Evolutionary conservation across 768 basidiomycete genomes (phyloP).

Genomic region (Myochromella boudieri): DNA sequence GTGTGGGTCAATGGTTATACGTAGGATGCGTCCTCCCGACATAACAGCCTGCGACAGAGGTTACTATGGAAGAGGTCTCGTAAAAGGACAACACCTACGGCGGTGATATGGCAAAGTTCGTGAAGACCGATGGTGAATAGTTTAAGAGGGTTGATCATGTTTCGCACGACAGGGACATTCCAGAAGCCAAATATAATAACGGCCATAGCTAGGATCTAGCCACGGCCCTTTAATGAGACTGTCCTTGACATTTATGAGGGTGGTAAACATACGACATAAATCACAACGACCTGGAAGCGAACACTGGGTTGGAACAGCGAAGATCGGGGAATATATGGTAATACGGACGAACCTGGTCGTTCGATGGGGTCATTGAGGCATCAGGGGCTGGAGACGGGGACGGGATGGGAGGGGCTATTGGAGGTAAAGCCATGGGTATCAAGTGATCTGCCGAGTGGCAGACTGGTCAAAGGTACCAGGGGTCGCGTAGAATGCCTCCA

Average conservation of each 20-base stretch:
- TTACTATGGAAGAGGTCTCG: neutral
- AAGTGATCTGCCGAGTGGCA: too few species aligned
- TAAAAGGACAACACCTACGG: slow-evolving; percentile 41
- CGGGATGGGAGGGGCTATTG: slow-evolving; percentile 44
- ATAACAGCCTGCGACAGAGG: slow-evolving; percentile 58
- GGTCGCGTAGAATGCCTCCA: neutral
- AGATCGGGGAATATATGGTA: slow-evolving; percentile 12
- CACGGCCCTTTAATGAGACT: too few species aligned
- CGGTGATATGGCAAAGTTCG: slow-evolving; percentile 80
- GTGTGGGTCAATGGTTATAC: slow-evolving; percentile 83
- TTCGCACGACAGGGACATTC: slow-evolving; percentile 80
- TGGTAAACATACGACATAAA: slow-evolving; percentile 64
- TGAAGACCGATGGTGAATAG: slow-evolving; percentile 89
- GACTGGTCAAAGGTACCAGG: neutral
- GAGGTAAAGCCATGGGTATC: slow-evolving; percentile 31
- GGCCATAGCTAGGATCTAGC: slow-evolving; percentile 78
- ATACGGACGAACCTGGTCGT: slow-evolving; percentile 59
- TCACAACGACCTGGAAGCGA: slow-evolving; percentile 65
- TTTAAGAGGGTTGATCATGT: slow-evolving; percentile 82
- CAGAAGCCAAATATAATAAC: slow-evolving; percentile 87
- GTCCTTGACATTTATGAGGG: too few species aligned
- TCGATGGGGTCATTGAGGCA: slow-evolving; percentile 56
- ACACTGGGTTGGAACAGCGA: slow-evolving; percentile 18
- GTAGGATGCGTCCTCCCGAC: slow-evolving; percentile 75
- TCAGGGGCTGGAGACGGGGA: slow-evolving; percentile 30